Evolutionary conservation across 2,329 filamentous ascomycete genomes (phyloP), one percentile per base, ranked within the genome.

Genomic region (Aspergillus floridensis): DNA sequence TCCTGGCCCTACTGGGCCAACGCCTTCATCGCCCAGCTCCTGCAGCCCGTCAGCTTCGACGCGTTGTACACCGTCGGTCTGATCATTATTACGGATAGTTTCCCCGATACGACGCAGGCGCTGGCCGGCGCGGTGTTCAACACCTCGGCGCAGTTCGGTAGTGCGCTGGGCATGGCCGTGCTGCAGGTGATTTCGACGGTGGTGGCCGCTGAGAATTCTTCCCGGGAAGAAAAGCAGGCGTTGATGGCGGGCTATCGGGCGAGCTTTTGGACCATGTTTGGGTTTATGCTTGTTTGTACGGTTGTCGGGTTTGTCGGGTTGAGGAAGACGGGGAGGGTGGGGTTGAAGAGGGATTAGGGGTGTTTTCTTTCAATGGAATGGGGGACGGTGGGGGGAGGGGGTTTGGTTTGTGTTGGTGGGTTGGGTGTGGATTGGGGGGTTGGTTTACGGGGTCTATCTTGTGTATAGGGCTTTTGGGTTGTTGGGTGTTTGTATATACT

Each of bases 101-200:
- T 63, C 12, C 52, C 59, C 2, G 49, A 55, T 11, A 35, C 83
- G 8, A 85, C 79, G 1, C 85, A 88, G 59, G 82, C 82, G 0
- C 73, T 88, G 0, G 85, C 84, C 0, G 86, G 85, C 0, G 84
- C 83, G 0, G 84, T 88, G 0, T 88, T 87, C 69, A 86, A 85
- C 61, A 86, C 84, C 0, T 75, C 82, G 0, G 73, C 79, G 0
- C 84, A 87, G 62, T 81, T 87, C 57, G 85, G 85, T 0, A 80
- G 78, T 19, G 78, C 80, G 0, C 74, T 86, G 1, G 83, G 82
- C 0, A 67, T 86, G 3, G 82, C 82, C 7, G 69, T 82, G 2
- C 79, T 81, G 57, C 80, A 80, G 10, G 78, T 82, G 0, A 80
- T 86, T 32, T 70, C 73, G 1, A 65, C 65, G 1, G 58, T 68